Conservation (phyloP, 148 eudicot species). For the Rhododendron griersonianum region DNA sequence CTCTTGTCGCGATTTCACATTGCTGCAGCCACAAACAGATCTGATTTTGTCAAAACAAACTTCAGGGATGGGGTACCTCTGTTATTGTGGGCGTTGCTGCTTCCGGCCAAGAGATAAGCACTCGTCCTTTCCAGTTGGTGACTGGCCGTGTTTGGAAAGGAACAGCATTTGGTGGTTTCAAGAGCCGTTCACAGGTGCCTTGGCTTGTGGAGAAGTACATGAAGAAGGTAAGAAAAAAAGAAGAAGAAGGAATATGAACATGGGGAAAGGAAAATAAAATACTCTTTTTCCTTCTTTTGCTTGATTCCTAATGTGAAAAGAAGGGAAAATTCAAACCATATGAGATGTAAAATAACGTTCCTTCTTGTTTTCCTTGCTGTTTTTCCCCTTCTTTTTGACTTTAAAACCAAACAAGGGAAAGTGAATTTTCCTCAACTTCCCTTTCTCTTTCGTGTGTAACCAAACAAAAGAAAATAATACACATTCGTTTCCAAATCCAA, state of each 20-base stretch:
- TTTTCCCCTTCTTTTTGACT: neutral
- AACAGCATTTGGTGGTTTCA: slow-evolving; percentile 97
- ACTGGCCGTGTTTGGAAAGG: slow-evolving; percentile 99
- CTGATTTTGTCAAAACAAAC: neutral
- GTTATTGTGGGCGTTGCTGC: slow-evolving; percentile 99
- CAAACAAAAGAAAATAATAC: neutral
- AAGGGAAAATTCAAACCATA: neutral
- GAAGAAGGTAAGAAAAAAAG: slow-evolving; percentile 57
- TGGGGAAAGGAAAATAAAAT: neutral
- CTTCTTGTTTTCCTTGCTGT: neutral
- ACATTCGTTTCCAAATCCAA: neutral
- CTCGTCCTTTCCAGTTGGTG: slow-evolving; percentile 97
- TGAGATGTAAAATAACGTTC: neutral
- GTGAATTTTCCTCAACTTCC: neutral
- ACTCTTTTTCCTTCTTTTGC: neutral
- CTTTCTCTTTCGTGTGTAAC: neutral
- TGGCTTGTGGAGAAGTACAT: slow-evolving; percentile 97
- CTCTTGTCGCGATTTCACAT: neutral
- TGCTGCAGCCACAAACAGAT: neutral
- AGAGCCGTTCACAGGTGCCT: slow-evolving; percentile 99
- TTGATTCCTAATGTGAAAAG: neutral
- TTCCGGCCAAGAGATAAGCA: slow-evolving; percentile 92
- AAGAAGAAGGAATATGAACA: neutral
- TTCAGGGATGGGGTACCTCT: slow-evolving; percentile 98
- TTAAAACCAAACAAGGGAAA: neutral